phyloP scores from a whole-genome alignment of 163 green algal genomes.

The Volvox carteri region DNA sequence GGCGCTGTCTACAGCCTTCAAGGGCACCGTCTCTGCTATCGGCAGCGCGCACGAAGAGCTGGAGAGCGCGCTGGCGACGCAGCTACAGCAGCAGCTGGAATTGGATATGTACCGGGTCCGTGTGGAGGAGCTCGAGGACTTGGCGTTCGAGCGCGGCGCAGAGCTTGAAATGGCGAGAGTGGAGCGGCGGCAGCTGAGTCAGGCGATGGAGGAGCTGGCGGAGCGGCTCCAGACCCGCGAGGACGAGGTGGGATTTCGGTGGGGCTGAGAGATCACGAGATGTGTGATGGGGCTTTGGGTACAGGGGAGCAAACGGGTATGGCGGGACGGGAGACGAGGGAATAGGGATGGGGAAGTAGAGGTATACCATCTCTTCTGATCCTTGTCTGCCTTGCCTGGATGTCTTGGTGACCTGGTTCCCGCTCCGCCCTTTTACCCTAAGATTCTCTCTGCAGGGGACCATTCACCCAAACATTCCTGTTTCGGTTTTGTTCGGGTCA shows the following conservation, averaged over 20 bases:
- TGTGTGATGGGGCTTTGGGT: not conserved
- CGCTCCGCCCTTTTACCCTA: no score
- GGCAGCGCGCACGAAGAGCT: constrained; percentile 34
- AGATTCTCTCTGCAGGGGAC: no score
- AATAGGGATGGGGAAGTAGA: not conserved
- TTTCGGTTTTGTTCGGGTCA: no score
- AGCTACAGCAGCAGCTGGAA: not conserved
- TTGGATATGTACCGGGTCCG: not conserved
- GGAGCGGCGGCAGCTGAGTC: constrained; percentile 6
- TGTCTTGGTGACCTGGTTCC: no score
- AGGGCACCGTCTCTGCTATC: constrained; percentile 11
- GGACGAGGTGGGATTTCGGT: constrained; percentile 3
- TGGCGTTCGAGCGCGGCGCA: not conserved
- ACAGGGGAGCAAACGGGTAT: no score
- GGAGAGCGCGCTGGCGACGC: not conserved
- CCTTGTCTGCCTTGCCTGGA: not conserved
- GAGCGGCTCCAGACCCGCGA: not conserved
- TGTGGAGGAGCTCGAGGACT: not conserved
- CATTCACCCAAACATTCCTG: no score
- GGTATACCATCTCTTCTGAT: not conserved
- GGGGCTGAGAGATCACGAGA: no score
- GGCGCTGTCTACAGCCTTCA: not conserved
- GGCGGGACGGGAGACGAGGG: not conserved
- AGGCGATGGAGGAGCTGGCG: constrained; percentile 47
- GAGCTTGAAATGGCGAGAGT: not conserved